Evolutionary conservation across 371 early-diverging fungal species (phyloP).

Genomic region (Syncephalastrum monosporum): DNA sequence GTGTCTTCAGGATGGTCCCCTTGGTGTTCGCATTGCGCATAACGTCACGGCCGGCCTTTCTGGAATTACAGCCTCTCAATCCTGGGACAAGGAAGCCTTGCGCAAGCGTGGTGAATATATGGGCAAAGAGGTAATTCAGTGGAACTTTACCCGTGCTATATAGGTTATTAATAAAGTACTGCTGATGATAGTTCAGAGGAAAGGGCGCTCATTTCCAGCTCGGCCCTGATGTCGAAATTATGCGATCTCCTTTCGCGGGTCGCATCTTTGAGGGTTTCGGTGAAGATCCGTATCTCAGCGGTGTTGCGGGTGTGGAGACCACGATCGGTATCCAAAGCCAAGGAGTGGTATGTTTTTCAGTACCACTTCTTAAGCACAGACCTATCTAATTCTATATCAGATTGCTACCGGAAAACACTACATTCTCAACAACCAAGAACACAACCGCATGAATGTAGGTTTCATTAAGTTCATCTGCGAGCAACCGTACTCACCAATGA

Average conservation of each 20-base stretch:
- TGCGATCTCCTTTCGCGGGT: constrained; percentile 26
- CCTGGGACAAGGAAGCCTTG: constrained; percentile 49
- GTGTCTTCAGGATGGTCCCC: constrained; percentile 55
- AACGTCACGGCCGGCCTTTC: constrained; percentile 47
- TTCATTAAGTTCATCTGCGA: not conserved
- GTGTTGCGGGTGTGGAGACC: constrained; percentile 29
- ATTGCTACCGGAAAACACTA: constrained; percentile 58
- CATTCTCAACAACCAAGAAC: constrained; percentile 54
- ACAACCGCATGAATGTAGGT: constrained; percentile 17
- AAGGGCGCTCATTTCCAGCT: constrained; percentile 51
- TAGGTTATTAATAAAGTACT: no score
- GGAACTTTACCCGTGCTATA: no score
- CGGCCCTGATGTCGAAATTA: constrained; percentile 29
- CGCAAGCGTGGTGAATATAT: constrained; percentile 44
- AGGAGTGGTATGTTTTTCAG: constrained; percentile 33
- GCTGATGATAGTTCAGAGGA: constrained; percentile 20
- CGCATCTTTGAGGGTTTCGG: constrained; percentile 61
- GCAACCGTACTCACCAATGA: constrained; percentile 29
- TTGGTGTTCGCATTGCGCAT: constrained; percentile 47
- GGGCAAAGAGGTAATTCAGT: constrained; percentile 36
- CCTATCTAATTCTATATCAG: constrained; percentile 5
- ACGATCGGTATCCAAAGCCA: constrained; percentile 35
- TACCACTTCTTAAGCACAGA: not conserved
- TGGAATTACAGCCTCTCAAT: constrained; percentile 54
- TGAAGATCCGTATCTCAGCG: constrained; percentile 59